phyloP scores from a whole-genome alignment of 306 rosid species.

The Arachis stenosperma region DNA sequence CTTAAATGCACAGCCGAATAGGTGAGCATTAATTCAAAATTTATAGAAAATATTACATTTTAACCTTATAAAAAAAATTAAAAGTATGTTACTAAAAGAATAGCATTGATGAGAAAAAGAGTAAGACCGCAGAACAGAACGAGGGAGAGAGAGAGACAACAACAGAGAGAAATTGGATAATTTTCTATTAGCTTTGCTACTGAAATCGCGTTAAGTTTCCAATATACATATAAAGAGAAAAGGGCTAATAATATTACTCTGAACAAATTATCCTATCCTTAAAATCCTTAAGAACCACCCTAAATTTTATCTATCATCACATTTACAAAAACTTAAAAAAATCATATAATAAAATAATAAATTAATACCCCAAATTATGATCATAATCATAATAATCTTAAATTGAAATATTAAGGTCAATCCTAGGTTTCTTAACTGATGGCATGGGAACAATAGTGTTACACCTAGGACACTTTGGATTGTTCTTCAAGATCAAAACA shows the following conservation, averaged over 20 bases:
- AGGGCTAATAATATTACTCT: conserved; percentile 28
- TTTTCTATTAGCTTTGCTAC: conserved; percentile 46
- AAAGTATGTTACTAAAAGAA: too few relatives aligned
- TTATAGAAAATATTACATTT: too few relatives aligned
- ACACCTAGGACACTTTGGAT: conserved; percentile 94
- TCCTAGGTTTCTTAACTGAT: conserved; percentile 74
- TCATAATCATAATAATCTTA: conserved; percentile 37
- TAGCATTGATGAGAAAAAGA: too few relatives aligned
- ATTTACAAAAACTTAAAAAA: conserved; percentile 58
- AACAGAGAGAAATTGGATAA: conserved; percentile 5
- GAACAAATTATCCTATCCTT: conserved; percentile 48
- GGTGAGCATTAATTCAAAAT: too few relatives aligned
- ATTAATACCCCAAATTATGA: not conserved
- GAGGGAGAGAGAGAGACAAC: too few relatives aligned
- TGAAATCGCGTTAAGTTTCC: conserved; percentile 41
- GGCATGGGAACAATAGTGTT: conserved; percentile 72
- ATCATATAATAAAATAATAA: conserved; percentile 9
- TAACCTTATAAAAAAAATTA: too few relatives aligned
- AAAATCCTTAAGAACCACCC: conserved; percentile 37
- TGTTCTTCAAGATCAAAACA: conserved; percentile 80
- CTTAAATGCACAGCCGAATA: too few relatives aligned
- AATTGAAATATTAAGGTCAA: conserved; percentile 84
- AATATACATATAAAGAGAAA: conserved; percentile 49
- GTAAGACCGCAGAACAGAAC: not conserved
- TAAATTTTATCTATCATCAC: conserved; percentile 52